These are phyloP conservation scores for Sarocladiaceae sp. DNA, from an alignment of 2,329 filamentous ascomycete genomes.

Conservation along the genomic window DNA sequence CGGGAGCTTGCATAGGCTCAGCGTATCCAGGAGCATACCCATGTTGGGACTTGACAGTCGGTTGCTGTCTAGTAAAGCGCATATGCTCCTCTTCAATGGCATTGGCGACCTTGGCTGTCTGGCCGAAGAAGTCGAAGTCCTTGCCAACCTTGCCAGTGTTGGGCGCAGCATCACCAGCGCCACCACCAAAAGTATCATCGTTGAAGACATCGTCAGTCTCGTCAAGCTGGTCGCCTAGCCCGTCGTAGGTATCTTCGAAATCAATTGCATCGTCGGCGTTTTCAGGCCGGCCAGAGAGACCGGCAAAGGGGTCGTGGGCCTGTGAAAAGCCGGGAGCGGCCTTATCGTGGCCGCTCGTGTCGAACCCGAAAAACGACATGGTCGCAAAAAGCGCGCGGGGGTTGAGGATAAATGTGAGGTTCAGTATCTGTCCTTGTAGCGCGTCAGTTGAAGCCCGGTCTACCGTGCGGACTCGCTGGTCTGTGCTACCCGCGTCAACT, in stretches of 20 bases:
- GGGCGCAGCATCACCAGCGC: constrained; percentile 23
- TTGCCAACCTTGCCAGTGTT: constrained; percentile 60
- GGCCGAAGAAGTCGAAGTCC: constrained; percentile 95
- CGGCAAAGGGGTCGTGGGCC: constrained; percentile 78
- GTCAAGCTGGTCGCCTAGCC: constrained; percentile 81
- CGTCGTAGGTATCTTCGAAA: constrained; percentile 97
- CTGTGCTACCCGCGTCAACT: constrained; percentile 15
- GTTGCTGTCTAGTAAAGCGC: constrained; percentile 70
- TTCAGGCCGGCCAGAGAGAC: constrained; percentile 60
- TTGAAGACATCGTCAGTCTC: constrained; percentile 94
- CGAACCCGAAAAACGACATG: constrained; percentile 94
- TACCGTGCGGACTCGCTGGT: too few species aligned
- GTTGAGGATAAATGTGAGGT: constrained; percentile 3
- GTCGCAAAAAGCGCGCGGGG: not conserved
- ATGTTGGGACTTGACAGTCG: constrained; percentile 35
- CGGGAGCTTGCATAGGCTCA: constrained; percentile 25
- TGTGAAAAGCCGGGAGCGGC: constrained; percentile 77
- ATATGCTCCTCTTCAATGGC: constrained; percentile 89
- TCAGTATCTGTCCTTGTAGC: not conserved
- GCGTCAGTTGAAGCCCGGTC: not conserved
- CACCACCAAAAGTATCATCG: constrained; percentile 79
- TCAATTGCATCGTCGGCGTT: constrained; percentile 57
- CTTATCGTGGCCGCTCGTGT: constrained; percentile 59
- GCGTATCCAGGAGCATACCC: constrained; percentile 9
- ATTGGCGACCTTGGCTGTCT: constrained; percentile 78